Percentiles rank a stretch among this genome's conserved stretches.
phyloP scores from a whole-genome alignment of 2,329 filamentous ascomycete species.

The Reticulascus tulasneorum region DNA sequence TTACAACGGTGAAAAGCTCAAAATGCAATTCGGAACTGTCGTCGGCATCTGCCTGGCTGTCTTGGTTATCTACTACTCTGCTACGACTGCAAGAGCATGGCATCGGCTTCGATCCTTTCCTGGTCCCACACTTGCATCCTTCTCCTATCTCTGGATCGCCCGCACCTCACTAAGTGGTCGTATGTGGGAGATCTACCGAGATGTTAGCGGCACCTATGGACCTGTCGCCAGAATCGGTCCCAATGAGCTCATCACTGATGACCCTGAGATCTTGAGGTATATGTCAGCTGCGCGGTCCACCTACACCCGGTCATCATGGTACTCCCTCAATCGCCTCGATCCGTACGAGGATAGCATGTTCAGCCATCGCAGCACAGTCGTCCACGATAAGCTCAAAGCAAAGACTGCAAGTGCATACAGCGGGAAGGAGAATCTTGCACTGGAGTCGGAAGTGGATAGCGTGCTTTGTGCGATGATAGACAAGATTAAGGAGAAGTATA shows the following conservation, averaged over 20 bases:
- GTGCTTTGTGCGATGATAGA: conserved; percentile 3
- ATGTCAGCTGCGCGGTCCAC: neutral
- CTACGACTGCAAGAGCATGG: no score
- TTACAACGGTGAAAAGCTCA: no score
- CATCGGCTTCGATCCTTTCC: neutral
- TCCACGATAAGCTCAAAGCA: neutral
- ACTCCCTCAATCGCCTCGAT: neutral
- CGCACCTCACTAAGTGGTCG: conserved; percentile 18
- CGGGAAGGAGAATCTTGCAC: conserved; percentile 33
- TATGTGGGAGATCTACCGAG: conserved; percentile 11
- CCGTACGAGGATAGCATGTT: neutral
- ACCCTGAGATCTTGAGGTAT: neutral
- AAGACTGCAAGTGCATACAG: neutral
- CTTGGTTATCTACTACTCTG: no score
- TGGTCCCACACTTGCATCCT: neutral
- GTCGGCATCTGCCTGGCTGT: no score
- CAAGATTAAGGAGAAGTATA: conserved; percentile 1
- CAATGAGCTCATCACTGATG: neutral
- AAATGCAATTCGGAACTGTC: no score
- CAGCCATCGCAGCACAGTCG: neutral
- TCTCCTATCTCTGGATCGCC: conserved; percentile 14
- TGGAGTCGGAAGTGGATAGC: conserved; percentile 31
- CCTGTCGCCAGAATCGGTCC: neutral
- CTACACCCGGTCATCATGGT: neutral
- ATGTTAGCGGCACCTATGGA: neutral